phyloP scores from a whole-genome alignment of 2,329 filamentous ascomycete genomes.

The Fusarium redolens region DNA sequence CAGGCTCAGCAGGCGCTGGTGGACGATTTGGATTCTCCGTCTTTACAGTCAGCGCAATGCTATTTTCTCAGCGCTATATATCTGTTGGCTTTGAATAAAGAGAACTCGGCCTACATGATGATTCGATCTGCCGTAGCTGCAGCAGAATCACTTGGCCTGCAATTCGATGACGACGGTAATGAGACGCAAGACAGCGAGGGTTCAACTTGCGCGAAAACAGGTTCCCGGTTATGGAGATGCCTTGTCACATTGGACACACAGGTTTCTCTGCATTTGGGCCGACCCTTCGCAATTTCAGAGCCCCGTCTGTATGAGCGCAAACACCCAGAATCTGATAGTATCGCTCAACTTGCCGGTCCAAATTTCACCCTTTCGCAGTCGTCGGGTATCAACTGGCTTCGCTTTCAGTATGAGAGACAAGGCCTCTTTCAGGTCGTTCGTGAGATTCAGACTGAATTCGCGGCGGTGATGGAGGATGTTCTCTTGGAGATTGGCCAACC shows the following conservation, averaged over 20 bases:
- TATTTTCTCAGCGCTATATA: constrained; percentile 59
- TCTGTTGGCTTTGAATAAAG: constrained; percentile 43
- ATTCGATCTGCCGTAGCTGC: constrained; percentile 27
- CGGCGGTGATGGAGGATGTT: constrained; percentile 23
- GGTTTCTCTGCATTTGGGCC: constrained; percentile 34
- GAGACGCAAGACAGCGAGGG: neutral
- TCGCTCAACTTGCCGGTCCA: constrained; percentile 27
- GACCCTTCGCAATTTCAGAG: constrained; percentile 26
- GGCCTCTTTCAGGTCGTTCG: constrained; percentile 30
- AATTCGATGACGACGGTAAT: neutral
- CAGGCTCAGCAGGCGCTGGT: constrained; percentile 57
- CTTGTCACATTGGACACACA: constrained; percentile 33
- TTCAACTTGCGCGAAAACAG: neutral
- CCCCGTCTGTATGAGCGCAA: neutral
- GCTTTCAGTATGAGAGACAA: constrained; percentile 33
- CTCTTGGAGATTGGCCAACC: constrained; percentile 22
- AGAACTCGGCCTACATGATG: constrained; percentile 35
- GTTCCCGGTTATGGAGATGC: constrained; percentile 35
- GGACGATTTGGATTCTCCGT: constrained; percentile 57
- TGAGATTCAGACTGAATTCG: constrained; percentile 32
- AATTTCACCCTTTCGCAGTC: constrained; percentile 23
- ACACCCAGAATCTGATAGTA: constrained; percentile 16
- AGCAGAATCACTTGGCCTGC: constrained; percentile 36
- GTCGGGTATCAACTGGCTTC: constrained; percentile 37
- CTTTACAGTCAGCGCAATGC: constrained; percentile 59